A percentile compares a stretch with the other conserved stretches of the same genome.
These are phyloP conservation scores for Acer yangbiense DNA, from an alignment of 345 rosid genomes.

Conservation along the genomic window DNA sequence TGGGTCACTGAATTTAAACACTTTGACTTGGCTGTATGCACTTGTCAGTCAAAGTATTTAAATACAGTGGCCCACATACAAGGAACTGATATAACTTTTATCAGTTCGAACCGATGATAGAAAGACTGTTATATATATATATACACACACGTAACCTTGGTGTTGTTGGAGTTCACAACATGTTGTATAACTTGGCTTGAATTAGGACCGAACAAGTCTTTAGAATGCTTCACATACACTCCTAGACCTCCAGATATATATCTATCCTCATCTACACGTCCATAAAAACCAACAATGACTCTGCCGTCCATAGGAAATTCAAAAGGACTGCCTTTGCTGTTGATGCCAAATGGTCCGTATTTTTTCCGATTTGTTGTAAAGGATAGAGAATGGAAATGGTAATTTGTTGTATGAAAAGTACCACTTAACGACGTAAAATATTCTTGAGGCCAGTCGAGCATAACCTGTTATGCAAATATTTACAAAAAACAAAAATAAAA, in stretches of 20 bases:
- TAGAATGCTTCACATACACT: not conserved
- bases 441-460: no score
- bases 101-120: no score
- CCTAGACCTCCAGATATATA: not conserved
- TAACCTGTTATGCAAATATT: no score
- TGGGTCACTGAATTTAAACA: no score
- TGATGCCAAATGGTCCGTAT: not conserved
- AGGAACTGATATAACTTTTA: no score
- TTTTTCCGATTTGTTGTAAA: not conserved
- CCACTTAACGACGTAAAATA: no score
- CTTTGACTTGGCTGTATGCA: no score
- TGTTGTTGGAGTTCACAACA: not conserved
- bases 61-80: no score
- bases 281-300: not conserved
- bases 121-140: no score
- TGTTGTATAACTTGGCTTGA: not conserved
- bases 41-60: no score
- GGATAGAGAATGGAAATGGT: not conserved
- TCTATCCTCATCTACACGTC: not conserved
- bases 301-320: not conserved
- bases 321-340: not conserved
- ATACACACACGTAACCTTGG: no score
- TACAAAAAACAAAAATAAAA: not conserved
- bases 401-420: no score
- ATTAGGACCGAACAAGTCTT: not conserved